phyloP scores from a whole-genome alignment of 371 early-diverging fungal species.

The Lichtheimia ornata region DNA sequence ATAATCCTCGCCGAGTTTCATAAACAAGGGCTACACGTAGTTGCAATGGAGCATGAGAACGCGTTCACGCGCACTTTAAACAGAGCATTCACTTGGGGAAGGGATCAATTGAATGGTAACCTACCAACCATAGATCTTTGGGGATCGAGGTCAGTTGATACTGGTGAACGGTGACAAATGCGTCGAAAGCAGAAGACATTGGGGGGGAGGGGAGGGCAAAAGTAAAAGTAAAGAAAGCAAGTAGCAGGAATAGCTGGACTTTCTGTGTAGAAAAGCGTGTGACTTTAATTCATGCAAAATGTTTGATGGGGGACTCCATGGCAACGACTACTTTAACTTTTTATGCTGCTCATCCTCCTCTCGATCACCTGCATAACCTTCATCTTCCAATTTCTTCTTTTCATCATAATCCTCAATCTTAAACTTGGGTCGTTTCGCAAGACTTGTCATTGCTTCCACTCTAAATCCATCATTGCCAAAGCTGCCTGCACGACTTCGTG shows the following conservation, averaged over 20 bases:
- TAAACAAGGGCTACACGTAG: conserved; percentile 49
- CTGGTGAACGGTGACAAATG: conserved; percentile 62
- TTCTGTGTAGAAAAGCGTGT: too few relatives aligned
- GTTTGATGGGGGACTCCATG: too few relatives aligned
- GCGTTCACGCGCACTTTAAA: not conserved
- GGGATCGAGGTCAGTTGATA: conserved; percentile 61
- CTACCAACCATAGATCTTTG: conserved; percentile 63
- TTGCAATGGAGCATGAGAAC: too few relatives aligned
- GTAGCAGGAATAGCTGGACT: too few relatives aligned
- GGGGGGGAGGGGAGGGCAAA: too few relatives aligned
- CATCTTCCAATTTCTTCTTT: conserved; percentile 15
- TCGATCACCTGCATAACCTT: conserved; percentile 27
- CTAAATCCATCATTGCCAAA: conserved; percentile 25
- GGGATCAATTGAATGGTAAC: not conserved
- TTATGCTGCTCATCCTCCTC: conserved; percentile 18
- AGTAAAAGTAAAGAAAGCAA: too few relatives aligned
- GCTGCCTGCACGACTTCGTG: conserved; percentile 29
- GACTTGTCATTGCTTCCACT: conserved; percentile 16
- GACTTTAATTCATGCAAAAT: too few relatives aligned
- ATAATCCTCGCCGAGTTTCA: conserved; percentile 63
- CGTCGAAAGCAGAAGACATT: conserved; percentile 40
- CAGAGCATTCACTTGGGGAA: not conserved
- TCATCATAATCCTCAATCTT: conserved; percentile 24
- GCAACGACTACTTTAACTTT: not conserved
- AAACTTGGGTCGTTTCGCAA: conserved; percentile 16